These are phyloP conservation scores for Rickenella mellea DNA, from an alignment of 768 basidiomycete species.

Conservation along the genomic window DNA sequence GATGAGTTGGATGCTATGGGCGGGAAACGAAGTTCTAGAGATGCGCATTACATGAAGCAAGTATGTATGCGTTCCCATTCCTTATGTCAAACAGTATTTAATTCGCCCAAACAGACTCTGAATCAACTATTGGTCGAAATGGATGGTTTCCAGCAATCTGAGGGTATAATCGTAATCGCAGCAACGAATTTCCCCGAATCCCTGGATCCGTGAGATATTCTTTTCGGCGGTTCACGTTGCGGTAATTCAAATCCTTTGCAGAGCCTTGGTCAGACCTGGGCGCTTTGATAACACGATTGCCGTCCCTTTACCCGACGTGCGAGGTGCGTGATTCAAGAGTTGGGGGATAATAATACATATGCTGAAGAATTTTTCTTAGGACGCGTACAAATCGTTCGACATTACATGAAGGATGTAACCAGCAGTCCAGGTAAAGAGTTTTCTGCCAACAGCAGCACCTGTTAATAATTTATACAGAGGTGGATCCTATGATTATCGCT, in stretches of 20 bases:
- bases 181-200: constrained; percentile 97
- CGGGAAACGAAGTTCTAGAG: constrained; percentile 73
- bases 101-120: constrained; percentile 38
- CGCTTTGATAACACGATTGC: constrained; percentile 91
- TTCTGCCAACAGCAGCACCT: not conserved
- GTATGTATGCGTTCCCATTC: constrained; percentile 5
- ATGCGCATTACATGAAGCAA: constrained; percentile 87
- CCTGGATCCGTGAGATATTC: constrained; percentile 65
- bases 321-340: constrained; percentile 50
- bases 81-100: not conserved
- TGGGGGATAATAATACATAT: not conserved
- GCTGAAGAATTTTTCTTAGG: too few species aligned
- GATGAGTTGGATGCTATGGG: constrained; percentile 94
- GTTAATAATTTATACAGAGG: constrained; percentile 31
- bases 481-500: constrained; percentile 82
- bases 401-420: constrained; percentile 80
- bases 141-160: constrained; percentile 90
- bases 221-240: constrained; percentile 5
- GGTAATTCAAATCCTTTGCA: constrained; percentile 17
- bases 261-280: constrained; percentile 91
- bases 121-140: constrained; percentile 96
- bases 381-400: constrained; percentile 87
- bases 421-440: constrained; percentile 39
- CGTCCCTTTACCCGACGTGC: constrained; percentile 90
- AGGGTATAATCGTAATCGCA: constrained; percentile 92